Percentiles rank a stretch among this genome's conserved stretches.
Conservation (phyloP, 169 alveolate genomes). For the Prorocentrum cordatum region DNA sequence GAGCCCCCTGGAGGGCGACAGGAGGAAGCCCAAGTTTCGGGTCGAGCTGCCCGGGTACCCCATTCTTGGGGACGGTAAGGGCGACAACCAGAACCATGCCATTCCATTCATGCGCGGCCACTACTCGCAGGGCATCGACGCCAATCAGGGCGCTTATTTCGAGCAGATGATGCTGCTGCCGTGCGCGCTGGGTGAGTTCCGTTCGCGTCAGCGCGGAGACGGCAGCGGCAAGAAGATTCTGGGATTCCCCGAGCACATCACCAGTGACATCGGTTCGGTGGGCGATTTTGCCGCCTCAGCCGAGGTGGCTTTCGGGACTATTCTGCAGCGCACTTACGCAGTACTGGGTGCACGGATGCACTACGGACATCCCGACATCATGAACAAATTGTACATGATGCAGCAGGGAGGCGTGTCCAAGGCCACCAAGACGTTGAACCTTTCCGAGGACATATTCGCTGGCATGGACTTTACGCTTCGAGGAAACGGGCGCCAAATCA, state of each 20-base stretch:
- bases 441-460: not conserved
- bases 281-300: slow-evolving; percentile 63
- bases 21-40: slow-evolving; percentile 26
- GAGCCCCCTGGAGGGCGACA: slow-evolving; percentile 23
- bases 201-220: no score
- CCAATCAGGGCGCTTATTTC: slow-evolving; percentile 61
- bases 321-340: slow-evolving; percentile 33
- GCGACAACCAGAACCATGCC: slow-evolving; percentile 49
- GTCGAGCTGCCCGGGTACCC: slow-evolving; percentile 56
- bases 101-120: slow-evolving; percentile 26
- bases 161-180: slow-evolving; percentile 56
- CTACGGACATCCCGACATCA: not conserved
- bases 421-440: not conserved
- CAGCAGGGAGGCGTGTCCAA: not conserved
- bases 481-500: slow-evolving; percentile 39
- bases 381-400: not conserved
- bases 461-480: slow-evolving; percentile 59
- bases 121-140: slow-evolving; percentile 43
- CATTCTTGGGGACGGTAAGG: slow-evolving; percentile 52
- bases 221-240: no score
- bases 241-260: slow-evolving; percentile 66
- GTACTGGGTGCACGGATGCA: not conserved
- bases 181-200: slow-evolving; percentile 40
- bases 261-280: slow-evolving; percentile 49
- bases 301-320: slow-evolving; percentile 54